A percentile compares a stretch with the other conserved stretches of the same genome.
phyloP scores from a whole-genome alignment of 441 rosid species.

The Jatropha multifida region DNA sequence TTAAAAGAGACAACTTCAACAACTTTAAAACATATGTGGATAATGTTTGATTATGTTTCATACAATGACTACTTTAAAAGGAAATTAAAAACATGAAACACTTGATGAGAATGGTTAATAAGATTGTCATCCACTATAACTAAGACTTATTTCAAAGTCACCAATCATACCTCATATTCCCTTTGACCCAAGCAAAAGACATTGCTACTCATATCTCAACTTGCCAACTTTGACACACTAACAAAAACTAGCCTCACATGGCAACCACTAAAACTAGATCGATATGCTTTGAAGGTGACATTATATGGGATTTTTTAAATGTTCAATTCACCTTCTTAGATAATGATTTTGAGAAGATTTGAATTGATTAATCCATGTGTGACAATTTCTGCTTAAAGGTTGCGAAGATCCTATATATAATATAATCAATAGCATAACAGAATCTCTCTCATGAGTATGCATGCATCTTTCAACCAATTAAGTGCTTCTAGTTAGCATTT shows the following conservation, averaged over 20 bases:
- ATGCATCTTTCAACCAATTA: slow-evolving; percentile 2
- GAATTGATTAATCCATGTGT: slow-evolving; percentile 12
- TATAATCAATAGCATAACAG: not conserved
- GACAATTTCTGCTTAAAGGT: not conserved
- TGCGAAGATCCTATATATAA: not conserved
- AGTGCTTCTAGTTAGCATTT: slow-evolving; percentile 22
- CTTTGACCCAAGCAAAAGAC: slow-evolving; percentile 21
- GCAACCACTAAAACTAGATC: slow-evolving; percentile 9
- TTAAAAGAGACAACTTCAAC: not conserved
- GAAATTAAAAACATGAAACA: slow-evolving; percentile 7
- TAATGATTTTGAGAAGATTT: slow-evolving; percentile 21
- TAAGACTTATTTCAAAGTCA: slow-evolving; percentile 14
- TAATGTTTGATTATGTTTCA: slow-evolving; percentile 14
- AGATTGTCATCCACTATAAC: slow-evolving; percentile 24
- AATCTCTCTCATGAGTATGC: slow-evolving; percentile 8
- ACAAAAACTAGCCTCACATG: slow-evolving; percentile 24
- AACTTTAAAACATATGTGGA: slow-evolving; percentile 7
- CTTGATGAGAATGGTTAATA: not conserved
- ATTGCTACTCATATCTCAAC: not conserved
- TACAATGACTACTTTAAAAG: slow-evolving; percentile 8
- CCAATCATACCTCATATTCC: slow-evolving; percentile 28
- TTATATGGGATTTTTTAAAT: not conserved
- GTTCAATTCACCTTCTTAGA: not conserved
- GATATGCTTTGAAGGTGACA: too few relatives aligned
- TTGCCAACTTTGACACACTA: slow-evolving; percentile 27